These are phyloP conservation scores for Fusarium clavum DNA, from an alignment of 2,329 filamentous ascomycete genomes.

Conservation along the genomic window DNA sequence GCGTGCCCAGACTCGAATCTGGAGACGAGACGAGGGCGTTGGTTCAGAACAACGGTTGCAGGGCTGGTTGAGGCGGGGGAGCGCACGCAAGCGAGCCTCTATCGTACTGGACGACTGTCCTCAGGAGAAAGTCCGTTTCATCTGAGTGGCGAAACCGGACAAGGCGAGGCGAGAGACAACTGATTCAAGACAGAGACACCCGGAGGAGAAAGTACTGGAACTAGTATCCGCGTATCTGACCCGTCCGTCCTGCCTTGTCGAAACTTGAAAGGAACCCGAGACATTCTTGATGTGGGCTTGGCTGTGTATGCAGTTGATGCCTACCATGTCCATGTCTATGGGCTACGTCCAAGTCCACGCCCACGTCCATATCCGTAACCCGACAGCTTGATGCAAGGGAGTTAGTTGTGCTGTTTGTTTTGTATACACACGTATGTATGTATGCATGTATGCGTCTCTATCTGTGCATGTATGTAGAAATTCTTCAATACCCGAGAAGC, in stretches of 20 bases:
- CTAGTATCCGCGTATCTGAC: conserved; percentile 25
- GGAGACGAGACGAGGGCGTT: conserved; percentile 14
- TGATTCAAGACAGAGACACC: conserved; percentile 12
- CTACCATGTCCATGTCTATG: conserved; percentile 18
- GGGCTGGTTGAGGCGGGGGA: conserved; percentile 27
- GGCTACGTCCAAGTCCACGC: neutral
- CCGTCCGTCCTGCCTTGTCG: neutral
- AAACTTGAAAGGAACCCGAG: conserved; percentile 34
- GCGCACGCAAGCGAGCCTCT: conserved; percentile 5
- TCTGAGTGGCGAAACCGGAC: conserved; percentile 32
- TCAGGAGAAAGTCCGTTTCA: conserved; percentile 36
- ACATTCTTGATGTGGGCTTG: conserved; percentile 29
- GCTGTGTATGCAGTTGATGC: conserved; percentile 31
- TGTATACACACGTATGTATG: conserved; percentile 7
- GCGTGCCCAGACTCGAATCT: conserved; percentile 1
- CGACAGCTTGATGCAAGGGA: conserved; percentile 44
- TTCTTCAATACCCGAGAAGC: conserved; percentile 31
- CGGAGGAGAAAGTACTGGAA: conserved; percentile 8
- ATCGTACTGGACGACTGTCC: conserved; percentile 6
- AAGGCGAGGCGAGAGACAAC: conserved; percentile 20
- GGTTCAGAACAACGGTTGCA: conserved; percentile 25
- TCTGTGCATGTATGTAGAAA: conserved; percentile 24
- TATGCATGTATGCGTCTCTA: conserved; percentile 13
- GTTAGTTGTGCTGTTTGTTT: conserved; percentile 9
- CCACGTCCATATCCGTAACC: neutral